Evolutionary conservation across 2,329 filamentous ascomycete genomes (phyloP).

Genomic region (Ophidiomyces ophidiicola): DNA sequence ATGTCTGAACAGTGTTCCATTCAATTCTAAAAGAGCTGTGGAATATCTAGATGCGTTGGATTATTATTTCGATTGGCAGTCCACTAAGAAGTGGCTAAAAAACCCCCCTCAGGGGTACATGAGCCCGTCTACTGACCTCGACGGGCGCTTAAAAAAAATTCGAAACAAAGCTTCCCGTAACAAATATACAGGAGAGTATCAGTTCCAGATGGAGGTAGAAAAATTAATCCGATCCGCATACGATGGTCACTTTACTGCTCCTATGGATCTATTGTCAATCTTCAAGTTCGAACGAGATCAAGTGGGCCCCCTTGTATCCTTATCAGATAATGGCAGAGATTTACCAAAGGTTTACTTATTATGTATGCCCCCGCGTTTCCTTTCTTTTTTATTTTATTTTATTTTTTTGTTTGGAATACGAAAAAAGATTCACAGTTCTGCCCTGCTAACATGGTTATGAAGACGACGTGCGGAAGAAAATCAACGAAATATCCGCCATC

Average conservation of each 20-base stretch:
- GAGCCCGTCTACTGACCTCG: constrained; percentile 39
- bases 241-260: constrained; percentile 44
- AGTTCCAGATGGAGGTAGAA: constrained; percentile 45
- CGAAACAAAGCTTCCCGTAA: constrained; percentile 32
- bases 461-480: constrained; percentile 13
- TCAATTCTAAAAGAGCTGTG: constrained; percentile 16
- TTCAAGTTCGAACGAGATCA: constrained; percentile 45
- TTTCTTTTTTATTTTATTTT: constrained; percentile 6
- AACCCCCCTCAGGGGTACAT: constrained; percentile 42
- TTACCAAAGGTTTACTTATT: constrained; percentile 43
- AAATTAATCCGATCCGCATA: constrained; percentile 44
- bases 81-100: constrained; percentile 18
- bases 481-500: constrained; percentile 21
- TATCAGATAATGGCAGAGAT: constrained; percentile 48
- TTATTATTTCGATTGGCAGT: constrained; percentile 18
- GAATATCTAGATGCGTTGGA: constrained; percentile 17
- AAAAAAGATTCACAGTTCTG: no score
- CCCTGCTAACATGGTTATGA: no score
- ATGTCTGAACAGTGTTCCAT: constrained; percentile 17
- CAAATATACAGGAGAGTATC: constrained; percentile 42
- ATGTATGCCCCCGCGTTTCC: constrained; percentile 8
- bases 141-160: constrained; percentile 37
- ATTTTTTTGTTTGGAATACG: not conserved
- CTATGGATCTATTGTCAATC: constrained; percentile 15
- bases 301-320: constrained; percentile 46